Evolutionary conservation across 441 rosid species (phyloP).

Genomic region (Geranium incanum): DNA sequence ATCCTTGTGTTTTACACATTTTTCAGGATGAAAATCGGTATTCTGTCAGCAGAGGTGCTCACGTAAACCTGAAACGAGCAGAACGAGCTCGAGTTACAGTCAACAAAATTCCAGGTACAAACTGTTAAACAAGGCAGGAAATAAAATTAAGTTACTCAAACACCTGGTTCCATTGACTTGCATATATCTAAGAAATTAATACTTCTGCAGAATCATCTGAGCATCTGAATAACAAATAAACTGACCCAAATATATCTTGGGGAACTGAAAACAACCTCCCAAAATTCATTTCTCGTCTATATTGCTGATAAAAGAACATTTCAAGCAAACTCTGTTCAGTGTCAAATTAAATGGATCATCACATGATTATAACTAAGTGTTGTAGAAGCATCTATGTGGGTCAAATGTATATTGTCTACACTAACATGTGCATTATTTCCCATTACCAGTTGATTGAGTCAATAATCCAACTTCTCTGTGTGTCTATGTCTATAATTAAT

Average conservation of each 20-base stretch:
- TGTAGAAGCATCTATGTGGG: neutral
- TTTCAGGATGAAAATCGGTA: conserved; percentile 83
- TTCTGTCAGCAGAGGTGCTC: conserved; percentile 92
- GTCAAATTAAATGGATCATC: too few relatives aligned
- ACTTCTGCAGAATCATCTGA: neutral
- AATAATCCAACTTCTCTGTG: neutral
- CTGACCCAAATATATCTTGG: too few relatives aligned
- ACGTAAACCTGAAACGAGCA: conserved; percentile 77
- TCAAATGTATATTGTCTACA: neutral
- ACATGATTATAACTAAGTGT: too few relatives aligned
- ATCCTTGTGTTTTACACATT: conserved; percentile 17
- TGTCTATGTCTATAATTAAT: neutral
- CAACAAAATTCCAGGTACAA: conserved; percentile 73
- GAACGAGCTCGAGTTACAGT: conserved; percentile 78
- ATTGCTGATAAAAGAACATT: neutral
- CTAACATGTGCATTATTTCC: neutral
- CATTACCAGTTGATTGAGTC: neutral
- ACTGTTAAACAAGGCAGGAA: neutral
- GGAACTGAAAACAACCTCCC: neutral
- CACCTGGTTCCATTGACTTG: neutral
- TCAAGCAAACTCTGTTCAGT: neutral
- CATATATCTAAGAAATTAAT: neutral
- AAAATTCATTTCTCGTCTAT: neutral
- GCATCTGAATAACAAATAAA: neutral
- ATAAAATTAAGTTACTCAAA: neutral